These are phyloP conservation scores for Tarenaya hassleriana DNA, from an alignment of 345 rosid species.

Conservation along the genomic window DNA sequence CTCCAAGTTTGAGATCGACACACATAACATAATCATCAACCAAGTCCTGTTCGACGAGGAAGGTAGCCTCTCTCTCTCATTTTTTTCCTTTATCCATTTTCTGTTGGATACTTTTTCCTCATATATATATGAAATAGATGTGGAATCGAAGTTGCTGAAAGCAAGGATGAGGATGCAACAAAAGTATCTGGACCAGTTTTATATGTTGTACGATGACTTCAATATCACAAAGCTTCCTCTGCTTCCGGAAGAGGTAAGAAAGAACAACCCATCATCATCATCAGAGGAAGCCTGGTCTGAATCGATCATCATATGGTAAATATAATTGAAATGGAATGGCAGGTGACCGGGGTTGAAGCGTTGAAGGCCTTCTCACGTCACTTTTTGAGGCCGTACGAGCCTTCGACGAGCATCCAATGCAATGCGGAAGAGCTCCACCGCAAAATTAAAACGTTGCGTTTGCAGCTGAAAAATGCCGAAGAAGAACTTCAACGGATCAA, in stretches of 20 bases:
- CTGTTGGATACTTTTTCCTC: conserved; percentile 17
- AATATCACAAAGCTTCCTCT: conserved; percentile 91
- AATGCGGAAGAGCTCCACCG: conserved; percentile 56
- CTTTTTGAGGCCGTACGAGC: conserved; percentile 58
- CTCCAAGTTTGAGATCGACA: conserved; percentile 93
- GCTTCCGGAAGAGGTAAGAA: conserved; percentile 88
- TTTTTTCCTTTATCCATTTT: conserved; percentile 6
- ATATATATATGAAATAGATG: too few relatives aligned
- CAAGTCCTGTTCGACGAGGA: conserved; percentile 90
- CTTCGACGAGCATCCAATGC: conserved; percentile 33
- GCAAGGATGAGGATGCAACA: conserved; percentile 98
- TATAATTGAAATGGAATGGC: conserved; percentile 19
- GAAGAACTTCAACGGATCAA: too few relatives aligned
- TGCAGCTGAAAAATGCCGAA: too few relatives aligned
- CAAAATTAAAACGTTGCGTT: too few relatives aligned
- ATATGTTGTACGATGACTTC: conserved; percentile 96
- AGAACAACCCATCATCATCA: neutral
- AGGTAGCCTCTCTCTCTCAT: conserved; percentile 35
- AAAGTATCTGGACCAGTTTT: conserved; percentile 96
- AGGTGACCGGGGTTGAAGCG: conserved; percentile 97
- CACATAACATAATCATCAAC: conserved; percentile 93
- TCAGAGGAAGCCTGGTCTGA: neutral
- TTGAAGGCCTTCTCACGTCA: conserved; percentile 62
- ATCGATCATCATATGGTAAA: too few relatives aligned
- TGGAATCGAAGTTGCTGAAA: conserved; percentile 82